A percentile compares a stretch with the other conserved stretches of the same genome.
phyloP scores from a whole-genome alignment of 2,329 filamentous ascomycete genomes.

The Daldinia sp. region DNA sequence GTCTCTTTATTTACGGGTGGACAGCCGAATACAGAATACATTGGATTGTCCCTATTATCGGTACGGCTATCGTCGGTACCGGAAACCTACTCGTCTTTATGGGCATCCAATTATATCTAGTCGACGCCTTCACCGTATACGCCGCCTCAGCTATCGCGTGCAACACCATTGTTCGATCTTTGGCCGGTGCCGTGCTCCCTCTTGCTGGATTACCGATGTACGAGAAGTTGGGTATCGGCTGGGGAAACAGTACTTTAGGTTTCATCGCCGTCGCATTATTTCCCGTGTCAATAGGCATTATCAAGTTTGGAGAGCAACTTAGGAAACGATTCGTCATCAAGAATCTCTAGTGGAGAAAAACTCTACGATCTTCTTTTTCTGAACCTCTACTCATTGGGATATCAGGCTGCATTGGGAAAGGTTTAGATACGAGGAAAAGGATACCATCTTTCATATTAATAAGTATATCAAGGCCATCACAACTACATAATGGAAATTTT shows the following conservation, averaged over 20 bases:
- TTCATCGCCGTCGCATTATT: constrained; percentile 44
- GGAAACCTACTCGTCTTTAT: constrained; percentile 54
- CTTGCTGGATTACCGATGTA: constrained; percentile 53
- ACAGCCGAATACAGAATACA: constrained; percentile 47
- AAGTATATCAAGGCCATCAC: not conserved
- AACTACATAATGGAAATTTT: not conserved
- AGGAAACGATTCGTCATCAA: constrained; percentile 29
- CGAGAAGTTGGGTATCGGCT: constrained; percentile 43
- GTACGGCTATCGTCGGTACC: constrained; percentile 55
- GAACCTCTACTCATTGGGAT: not conserved
- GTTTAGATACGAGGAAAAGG: not conserved
- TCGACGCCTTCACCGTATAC: constrained; percentile 58
- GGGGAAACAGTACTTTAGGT: constrained; percentile 46
- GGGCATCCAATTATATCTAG: constrained; percentile 65
- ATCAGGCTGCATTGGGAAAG: constrained; percentile 10
- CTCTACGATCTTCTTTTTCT: not conserved
- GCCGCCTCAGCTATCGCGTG: constrained; percentile 61
- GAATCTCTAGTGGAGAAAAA: constrained; percentile 23
- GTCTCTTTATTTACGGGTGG: constrained; percentile 50
- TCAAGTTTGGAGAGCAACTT: constrained; percentile 38
- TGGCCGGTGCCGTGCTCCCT: constrained; percentile 63
- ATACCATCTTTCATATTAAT: constrained; percentile 4
- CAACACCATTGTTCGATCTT: constrained; percentile 60
- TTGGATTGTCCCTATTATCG: constrained; percentile 63
- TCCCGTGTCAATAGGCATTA: constrained; percentile 34